Evolutionary conservation across 2,329 filamentous ascomycete species (phyloP).

Genomic region (Huntiella omanensis): DNA sequence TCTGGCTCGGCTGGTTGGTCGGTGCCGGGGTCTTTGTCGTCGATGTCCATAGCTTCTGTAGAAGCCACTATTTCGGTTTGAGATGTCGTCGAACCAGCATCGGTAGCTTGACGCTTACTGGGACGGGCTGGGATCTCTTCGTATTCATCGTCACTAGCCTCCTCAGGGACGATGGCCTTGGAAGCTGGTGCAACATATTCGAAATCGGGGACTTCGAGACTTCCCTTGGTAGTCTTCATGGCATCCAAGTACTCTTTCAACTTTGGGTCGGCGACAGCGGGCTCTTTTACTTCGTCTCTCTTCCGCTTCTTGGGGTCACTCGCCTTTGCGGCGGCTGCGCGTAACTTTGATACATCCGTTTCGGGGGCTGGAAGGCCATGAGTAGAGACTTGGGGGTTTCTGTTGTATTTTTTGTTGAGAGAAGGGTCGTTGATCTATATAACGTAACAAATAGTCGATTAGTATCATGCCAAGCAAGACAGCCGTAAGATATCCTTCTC

Average conservation of each 20-base stretch:
- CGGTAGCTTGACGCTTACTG: slow-evolving; percentile 13
- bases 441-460: background rate
- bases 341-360: background rate
- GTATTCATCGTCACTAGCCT: slow-evolving; percentile 58
- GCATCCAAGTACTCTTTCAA: slow-evolving; percentile 71
- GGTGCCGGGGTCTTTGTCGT: slow-evolving; percentile 5
- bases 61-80: slow-evolving; percentile 4
- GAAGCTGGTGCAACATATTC: slow-evolving; percentile 1
- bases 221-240: slow-evolving; percentile 38
- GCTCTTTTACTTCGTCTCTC: slow-evolving; percentile 33
- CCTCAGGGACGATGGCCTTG: slow-evolving; percentile 24
- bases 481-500: background rate
- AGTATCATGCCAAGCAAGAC: background rate
- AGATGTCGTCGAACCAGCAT: slow-evolving; percentile 3
- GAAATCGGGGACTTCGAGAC: slow-evolving; percentile 8
- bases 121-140: slow-evolving; percentile 36
- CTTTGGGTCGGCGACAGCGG: slow-evolving; percentile 45
- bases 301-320: slow-evolving; percentile 48
- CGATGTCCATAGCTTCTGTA: slow-evolving; percentile 15
- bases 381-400: background rate
- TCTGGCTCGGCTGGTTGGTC: background rate
- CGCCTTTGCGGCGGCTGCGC: slow-evolving; percentile 14
- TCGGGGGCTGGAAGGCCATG: background rate
- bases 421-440: slow-evolving; percentile 12
- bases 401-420: slow-evolving; percentile 6